These are phyloP conservation scores for Rhynchospora breviuscula DNA, from an alignment of 176 grass and related monocot species.

Conservation along the genomic window DNA sequence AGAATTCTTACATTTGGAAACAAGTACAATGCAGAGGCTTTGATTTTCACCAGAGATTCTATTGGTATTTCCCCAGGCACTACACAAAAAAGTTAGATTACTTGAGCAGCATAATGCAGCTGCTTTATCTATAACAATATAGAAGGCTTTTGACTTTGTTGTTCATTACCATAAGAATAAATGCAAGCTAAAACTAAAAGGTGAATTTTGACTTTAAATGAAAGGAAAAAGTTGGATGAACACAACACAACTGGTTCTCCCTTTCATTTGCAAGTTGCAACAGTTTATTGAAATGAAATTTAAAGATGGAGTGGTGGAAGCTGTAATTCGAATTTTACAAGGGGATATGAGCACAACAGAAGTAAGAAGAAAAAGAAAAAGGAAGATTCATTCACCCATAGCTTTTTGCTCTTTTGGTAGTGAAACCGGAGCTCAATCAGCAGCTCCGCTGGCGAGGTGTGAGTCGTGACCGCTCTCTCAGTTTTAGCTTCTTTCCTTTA, in stretches of 20 bases:
- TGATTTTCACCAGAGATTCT: slow-evolving; percentile 21
- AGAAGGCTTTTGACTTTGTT: neutral
- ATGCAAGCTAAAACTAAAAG: neutral
- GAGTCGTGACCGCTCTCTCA: neutral
- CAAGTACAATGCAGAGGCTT: slow-evolving; percentile 28
- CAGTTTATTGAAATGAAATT: too few species aligned
- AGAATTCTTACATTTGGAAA: slow-evolving; percentile 40
- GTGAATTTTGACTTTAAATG: neutral
- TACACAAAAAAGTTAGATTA: neutral
- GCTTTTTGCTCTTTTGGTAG: neutral
- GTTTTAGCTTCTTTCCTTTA: neutral
- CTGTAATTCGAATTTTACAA: neutral
- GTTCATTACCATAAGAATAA: neutral
- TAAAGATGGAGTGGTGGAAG: neutral
- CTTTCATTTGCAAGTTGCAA: too few species aligned
- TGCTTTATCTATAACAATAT: neutral
- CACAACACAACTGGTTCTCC: too few species aligned
- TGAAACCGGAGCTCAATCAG: neutral
- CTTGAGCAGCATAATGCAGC: neutral
- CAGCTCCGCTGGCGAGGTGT: neutral
- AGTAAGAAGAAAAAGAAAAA: neutral
- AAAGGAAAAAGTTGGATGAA: neutral
- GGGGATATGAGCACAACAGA: neutral
- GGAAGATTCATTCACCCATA: neutral
- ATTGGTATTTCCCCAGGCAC: slow-evolving; percentile 19